Evolutionary conservation across 495 filamentous ascomycete species (phyloP).

Genomic region (Parathielavia hyrcaniae): DNA sequence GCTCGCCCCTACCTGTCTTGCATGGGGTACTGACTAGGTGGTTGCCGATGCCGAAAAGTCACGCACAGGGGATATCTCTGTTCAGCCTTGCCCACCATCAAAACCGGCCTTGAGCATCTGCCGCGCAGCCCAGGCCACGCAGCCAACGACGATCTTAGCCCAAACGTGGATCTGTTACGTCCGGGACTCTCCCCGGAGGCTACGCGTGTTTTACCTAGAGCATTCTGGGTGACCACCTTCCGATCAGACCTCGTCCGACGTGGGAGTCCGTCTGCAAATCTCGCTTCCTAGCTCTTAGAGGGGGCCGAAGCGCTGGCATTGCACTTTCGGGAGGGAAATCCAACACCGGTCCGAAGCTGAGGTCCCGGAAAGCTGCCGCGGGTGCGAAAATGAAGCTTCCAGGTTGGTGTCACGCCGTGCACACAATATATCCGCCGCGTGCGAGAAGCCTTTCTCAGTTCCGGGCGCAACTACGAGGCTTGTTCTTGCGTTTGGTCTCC

Average conservation of each 20-base stretch:
- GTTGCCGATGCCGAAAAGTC: background rate
- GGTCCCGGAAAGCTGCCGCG: background rate
- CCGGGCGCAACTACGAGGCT: background rate
- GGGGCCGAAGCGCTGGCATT: background rate
- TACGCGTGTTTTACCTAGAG: background rate
- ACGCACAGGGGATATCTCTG: background rate
- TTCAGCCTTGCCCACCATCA: background rate
- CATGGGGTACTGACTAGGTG: background rate
- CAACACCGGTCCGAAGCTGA: constrained; percentile 1
- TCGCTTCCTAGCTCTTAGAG: background rate
- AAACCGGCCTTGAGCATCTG: background rate
- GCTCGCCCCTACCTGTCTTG: background rate
- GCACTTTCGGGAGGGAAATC: background rate
- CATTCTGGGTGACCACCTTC: no score
- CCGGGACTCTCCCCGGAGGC: background rate
- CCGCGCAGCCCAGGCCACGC: background rate
- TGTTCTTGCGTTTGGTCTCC: background rate
- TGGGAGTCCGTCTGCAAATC: background rate
- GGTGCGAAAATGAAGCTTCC: background rate
- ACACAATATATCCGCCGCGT: background rate
- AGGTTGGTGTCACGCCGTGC: constrained; percentile 1
- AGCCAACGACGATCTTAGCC: background rate
- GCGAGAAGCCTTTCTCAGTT: background rate
- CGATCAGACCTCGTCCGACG: no score
- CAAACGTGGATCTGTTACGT: background rate